These are phyloP conservation scores for Chalciporus sphaerocephalus DNA, from an alignment of 768 basidiomycete species.

Conservation along the genomic window DNA sequence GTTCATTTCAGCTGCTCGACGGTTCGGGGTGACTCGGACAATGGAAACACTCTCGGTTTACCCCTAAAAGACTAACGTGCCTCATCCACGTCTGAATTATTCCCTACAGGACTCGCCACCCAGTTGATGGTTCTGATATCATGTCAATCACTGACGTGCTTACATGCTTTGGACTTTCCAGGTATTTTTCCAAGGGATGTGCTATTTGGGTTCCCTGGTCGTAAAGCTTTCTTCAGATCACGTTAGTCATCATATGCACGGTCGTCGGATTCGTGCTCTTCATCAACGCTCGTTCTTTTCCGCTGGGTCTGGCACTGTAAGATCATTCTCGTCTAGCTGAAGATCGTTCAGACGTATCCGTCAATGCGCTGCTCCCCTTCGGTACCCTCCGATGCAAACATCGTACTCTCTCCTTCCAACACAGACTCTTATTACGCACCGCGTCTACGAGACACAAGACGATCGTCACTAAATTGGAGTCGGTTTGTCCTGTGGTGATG, in stretches of 20 bases:
- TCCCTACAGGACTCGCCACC: neutral
- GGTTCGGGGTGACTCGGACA: too few relatives aligned
- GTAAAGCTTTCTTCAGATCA: neutral
- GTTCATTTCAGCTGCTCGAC: too few relatives aligned
- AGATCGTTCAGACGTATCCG: too few relatives aligned
- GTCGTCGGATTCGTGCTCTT: slow-evolving; percentile 8
- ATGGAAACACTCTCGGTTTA: too few relatives aligned
- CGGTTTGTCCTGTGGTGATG: slow-evolving; percentile 68
- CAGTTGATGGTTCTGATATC: too few relatives aligned
- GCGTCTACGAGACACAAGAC: slow-evolving; percentile 8
- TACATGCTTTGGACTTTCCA: too few relatives aligned
- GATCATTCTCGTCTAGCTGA: too few relatives aligned
- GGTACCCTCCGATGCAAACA: slow-evolving; percentile 13
- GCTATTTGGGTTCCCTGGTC: neutral
- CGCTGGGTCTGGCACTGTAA: slow-evolving; percentile 14
- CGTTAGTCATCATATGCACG: neutral
- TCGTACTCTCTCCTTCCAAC: slow-evolving; percentile 2
- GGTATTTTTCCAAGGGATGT: neutral
- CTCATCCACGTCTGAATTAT: too few relatives aligned
- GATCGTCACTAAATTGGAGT: slow-evolving; percentile 12
- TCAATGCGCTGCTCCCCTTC: slow-evolving; percentile 8
- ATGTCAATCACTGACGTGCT: too few relatives aligned
- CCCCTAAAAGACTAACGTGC: too few relatives aligned
- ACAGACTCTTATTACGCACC: slow-evolving; percentile 7
- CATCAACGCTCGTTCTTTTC: slow-evolving; percentile 12